Conservation (phyloP, 2,329 filamentous ascomycete species). For the Zymoseptoria passerinii region DNA sequence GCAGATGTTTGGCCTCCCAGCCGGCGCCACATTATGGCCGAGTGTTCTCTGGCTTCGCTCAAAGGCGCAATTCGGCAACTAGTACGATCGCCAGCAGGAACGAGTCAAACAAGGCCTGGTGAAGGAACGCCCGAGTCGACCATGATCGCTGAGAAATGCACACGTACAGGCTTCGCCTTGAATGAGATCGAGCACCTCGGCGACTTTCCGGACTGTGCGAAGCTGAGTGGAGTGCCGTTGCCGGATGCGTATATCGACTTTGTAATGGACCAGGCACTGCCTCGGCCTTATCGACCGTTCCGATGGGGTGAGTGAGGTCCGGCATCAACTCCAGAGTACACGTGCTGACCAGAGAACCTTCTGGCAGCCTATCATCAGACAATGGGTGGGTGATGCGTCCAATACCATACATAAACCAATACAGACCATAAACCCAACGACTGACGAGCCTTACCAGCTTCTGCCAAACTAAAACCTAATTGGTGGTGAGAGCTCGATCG, state of each 20-base stretch:
- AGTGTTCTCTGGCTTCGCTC: slow-evolving; percentile 23
- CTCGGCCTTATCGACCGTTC: slow-evolving; percentile 72
- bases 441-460: slow-evolving; percentile 42
- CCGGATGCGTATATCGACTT: slow-evolving; percentile 58
- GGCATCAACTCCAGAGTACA: slow-evolving; percentile 84
- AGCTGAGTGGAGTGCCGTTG: slow-evolving; percentile 63
- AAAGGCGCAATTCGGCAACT: slow-evolving; percentile 22
- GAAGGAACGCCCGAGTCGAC: slow-evolving; percentile 17
- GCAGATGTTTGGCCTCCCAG: slow-evolving; percentile 46
- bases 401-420: too few relatives aligned
- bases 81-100: slow-evolving; percentile 15
- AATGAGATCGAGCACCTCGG: slow-evolving; percentile 62
- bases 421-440: background rate
- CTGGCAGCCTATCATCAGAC: slow-evolving; percentile 66
- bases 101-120: slow-evolving; percentile 18
- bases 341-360: slow-evolving; percentile 29
- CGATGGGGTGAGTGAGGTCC: slow-evolving; percentile 47
- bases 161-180: slow-evolving; percentile 61
- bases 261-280: slow-evolving; percentile 57
- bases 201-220: slow-evolving; percentile 70
- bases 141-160: slow-evolving; percentile 25
- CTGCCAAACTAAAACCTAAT: slow-evolving; percentile 69
- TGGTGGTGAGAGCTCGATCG: slow-evolving; percentile 86
- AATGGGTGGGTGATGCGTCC: slow-evolving; percentile 58
- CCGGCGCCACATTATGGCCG: slow-evolving; percentile 39